Evolutionary conservation across 2,329 filamentous ascomycete species (phyloP).

Genomic region (Grosmannia huntii): DNA sequence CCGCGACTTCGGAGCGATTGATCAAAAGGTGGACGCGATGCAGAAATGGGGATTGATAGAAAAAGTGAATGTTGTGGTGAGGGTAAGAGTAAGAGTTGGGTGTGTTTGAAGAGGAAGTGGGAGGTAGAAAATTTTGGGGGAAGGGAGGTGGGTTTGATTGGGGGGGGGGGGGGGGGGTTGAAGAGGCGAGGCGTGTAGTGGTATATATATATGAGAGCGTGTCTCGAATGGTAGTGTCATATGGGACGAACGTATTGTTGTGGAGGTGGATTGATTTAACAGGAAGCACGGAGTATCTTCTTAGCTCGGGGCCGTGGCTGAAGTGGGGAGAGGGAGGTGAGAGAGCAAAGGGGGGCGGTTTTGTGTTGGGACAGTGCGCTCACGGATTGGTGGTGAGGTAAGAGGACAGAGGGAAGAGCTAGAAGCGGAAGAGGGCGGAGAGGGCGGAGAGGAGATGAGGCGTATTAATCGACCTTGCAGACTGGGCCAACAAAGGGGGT

Average conservation of each 20-base stretch:
- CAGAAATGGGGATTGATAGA: not conserved
- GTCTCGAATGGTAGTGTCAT: slow-evolving; percentile 3
- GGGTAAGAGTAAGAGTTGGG: not conserved
- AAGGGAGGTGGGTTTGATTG: not conserved
- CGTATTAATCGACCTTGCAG: not conserved
- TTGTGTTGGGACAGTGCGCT: slow-evolving; percentile 2
- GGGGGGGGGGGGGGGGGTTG: not conserved
- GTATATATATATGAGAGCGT: slow-evolving; percentile 2
- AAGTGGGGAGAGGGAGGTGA: slow-evolving; percentile 10
- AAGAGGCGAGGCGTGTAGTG: not conserved
- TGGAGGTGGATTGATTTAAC: slow-evolving; percentile 7
- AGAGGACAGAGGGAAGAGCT: not conserved
- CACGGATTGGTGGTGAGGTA: slow-evolving; percentile 1
- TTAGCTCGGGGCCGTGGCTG: slow-evolving; percentile 7
- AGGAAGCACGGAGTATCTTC: not conserved
- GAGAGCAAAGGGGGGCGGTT: not conserved
- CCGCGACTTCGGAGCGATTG: slow-evolving; percentile 3
- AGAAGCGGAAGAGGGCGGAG: not conserved
- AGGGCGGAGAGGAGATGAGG: not conserved
- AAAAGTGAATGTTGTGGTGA: not conserved
- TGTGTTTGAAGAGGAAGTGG: not conserved
- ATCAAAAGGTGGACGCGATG: not conserved
- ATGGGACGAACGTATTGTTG: slow-evolving; percentile 7
- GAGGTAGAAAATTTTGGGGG: not conserved
- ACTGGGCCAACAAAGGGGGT: not conserved